A percentile compares a stretch with the other conserved stretches of the same genome.
Conservation (phyloP, 2,329 filamentous ascomycete genomes). For the Calonectria hongkongensis region DNA sequence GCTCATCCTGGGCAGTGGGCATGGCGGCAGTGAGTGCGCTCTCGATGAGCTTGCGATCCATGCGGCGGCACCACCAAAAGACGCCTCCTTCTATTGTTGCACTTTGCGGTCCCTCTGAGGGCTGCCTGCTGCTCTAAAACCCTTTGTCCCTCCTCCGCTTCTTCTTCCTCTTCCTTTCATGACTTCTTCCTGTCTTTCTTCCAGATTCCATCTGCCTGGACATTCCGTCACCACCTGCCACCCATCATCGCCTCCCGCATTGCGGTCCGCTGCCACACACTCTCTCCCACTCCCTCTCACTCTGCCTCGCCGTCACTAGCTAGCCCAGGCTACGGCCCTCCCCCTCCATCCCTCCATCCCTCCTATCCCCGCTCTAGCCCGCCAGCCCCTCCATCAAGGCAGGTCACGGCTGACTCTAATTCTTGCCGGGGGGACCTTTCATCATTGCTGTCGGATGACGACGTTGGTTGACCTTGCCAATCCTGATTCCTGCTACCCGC, state of each 20-base stretch:
- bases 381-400: conserved; percentile 53
- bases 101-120: not conserved
- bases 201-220: conserved; percentile 1
- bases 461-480: conserved; percentile 53
- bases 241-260: conserved; percentile 46
- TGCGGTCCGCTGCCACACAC: conserved; percentile 52
- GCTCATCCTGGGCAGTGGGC: conserved; percentile 16
- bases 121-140: conserved; percentile 29
- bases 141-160: conserved; percentile 27
- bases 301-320: conserved; percentile 31
- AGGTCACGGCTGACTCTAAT: conserved; percentile 54
- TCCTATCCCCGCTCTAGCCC: conserved; percentile 50
- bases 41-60: conserved; percentile 22
- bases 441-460: conserved; percentile 56
- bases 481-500: conserved; percentile 53
- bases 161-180: not conserved
- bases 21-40: not conserved
- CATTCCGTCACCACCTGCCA: conserved; percentile 2
- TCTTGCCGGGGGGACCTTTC: conserved; percentile 52
- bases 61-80: conserved; percentile 16
- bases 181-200: conserved; percentile 4
- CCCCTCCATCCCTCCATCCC: conserved; percentile 28
- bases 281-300: conserved; percentile 43
- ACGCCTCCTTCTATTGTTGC: conserved; percentile 20
- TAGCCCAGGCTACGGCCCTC: conserved; percentile 31